phyloP scores from a whole-genome alignment of 192 early-diverging fungal species.

The Podila epicladia region DNA sequence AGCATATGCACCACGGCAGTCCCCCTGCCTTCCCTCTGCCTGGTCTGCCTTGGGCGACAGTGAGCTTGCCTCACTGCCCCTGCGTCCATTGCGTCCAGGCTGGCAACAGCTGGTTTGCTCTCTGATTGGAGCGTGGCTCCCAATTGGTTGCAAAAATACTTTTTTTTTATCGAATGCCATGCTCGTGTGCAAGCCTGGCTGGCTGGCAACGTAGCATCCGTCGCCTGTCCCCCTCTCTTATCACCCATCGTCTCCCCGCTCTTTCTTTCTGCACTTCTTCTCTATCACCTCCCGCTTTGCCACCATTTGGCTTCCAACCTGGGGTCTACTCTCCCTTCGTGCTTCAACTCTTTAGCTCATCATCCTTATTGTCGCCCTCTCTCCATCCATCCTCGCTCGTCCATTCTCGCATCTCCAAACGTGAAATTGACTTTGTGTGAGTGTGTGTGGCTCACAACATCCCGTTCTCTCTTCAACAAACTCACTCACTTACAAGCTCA shows the following conservation, averaged over 20 bases:
- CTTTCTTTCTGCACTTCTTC: conserved; percentile 1
- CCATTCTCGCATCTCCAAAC: neutral
- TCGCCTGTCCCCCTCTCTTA: too few relatives aligned
- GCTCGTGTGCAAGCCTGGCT: too few relatives aligned
- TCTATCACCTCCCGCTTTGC: neutral
- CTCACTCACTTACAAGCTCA: neutral
- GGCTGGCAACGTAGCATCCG: too few relatives aligned
- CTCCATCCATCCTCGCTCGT: neutral
- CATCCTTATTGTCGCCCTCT: neutral
- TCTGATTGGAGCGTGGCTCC: neutral
- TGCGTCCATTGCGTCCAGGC: neutral
- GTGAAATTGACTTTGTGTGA: too few relatives aligned
- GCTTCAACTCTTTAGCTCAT: neutral
- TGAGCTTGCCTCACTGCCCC: neutral
- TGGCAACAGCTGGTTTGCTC: neutral
- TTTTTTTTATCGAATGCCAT: too few relatives aligned
- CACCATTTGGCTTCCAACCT: neutral
- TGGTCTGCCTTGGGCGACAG: too few relatives aligned
- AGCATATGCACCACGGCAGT: too few relatives aligned
- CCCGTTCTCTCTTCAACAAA: neutral
- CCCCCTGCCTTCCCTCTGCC: neutral
- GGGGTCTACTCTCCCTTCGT: neutral
- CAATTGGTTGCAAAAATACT: neutral
- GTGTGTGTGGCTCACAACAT: too few relatives aligned
- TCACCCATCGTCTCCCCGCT: conserved; percentile 11